A percentile compares a stretch with the other conserved stretches of the same genome.
phyloP scores from a whole-genome alignment of 805 yeast species.

The Tetrapisispora arboricola region DNA sequence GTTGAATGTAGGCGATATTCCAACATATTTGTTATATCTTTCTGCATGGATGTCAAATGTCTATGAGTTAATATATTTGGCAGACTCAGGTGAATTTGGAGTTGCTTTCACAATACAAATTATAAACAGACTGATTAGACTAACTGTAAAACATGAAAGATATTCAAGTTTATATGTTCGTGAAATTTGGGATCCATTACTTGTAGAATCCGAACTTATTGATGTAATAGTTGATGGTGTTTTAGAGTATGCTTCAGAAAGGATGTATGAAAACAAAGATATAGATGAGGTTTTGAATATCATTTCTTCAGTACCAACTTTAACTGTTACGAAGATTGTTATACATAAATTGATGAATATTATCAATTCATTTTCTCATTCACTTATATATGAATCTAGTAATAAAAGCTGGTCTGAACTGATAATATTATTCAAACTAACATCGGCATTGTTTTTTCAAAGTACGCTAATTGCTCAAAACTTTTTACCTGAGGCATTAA shows the following conservation, averaged over 20 bases:
- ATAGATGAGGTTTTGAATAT: slow-evolving; percentile 54
- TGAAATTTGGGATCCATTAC: slow-evolving; percentile 59
- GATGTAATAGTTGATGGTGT: slow-evolving; percentile 58
- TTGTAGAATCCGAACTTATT: slow-evolving; percentile 47
- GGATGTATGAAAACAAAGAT: slow-evolving; percentile 55
- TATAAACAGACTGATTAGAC: slow-evolving; percentile 48
- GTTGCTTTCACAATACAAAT: slow-evolving; percentile 46
- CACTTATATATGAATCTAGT: slow-evolving; percentile 30
- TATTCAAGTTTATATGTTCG: slow-evolving; percentile 44
- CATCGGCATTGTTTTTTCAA: slow-evolving; percentile 59
- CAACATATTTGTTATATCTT: slow-evolving; percentile 19
- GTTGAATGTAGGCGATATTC: slow-evolving; percentile 8
- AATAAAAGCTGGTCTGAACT: slow-evolving; percentile 57
- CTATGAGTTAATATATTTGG: slow-evolving; percentile 41
- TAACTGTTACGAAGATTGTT: slow-evolving; percentile 55
- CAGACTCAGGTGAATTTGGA: slow-evolving; percentile 41
- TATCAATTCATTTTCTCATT: slow-evolving; percentile 39
- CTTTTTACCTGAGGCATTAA: slow-evolving; percentile 59
- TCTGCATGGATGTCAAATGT: slow-evolving; percentile 68
- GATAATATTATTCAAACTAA: slow-evolving; percentile 49
- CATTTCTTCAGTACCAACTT: slow-evolving; percentile 51
- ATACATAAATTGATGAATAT: slow-evolving; percentile 44
- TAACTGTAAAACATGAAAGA: slow-evolving; percentile 39
- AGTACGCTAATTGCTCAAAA: slow-evolving; percentile 47
- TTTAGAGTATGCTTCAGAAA: slow-evolving; percentile 58